Base-by-base conservation (phyloP, 1,139 yeast genomes). In the Kurtzmaniella quercitrusa region DNA sequence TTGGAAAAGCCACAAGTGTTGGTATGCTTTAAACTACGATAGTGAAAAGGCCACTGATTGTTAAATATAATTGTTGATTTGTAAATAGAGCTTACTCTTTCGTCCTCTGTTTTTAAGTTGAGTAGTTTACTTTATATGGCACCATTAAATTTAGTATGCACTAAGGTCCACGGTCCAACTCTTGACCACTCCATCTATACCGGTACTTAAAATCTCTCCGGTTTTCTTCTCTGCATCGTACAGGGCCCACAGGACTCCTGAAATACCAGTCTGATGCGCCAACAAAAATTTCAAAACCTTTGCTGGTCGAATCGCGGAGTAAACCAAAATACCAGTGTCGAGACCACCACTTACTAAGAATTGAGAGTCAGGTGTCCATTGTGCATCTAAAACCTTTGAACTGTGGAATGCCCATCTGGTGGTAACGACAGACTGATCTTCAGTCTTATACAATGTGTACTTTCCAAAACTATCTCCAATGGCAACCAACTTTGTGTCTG, bases 331-430 rank as follows among this genome's bases (percentile, higher is more conserved):
- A 45, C 85, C 84, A 11, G 95, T 83, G 57, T 93, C 99, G 44
- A 88, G 69, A 0, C 96, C 88, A 1, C 85, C 95, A 47, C 93
- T 80, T 17, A 83, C 84, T 40, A 87, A 75, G 51, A 74, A 81
- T 51, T 83, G 79, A 43, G 88, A 85, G 51, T 85, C 89, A 2
- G 68, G 62, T 38, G 84, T 76, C 98, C 98, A 93, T 28, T 80
- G 65, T 39, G 94, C 85, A 33, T 84, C 79, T 44, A 79, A 81
- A 46, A 93, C 84, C 45, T 78, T 81, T 44, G 95, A 83, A 2
- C 91, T 85, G 60, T 94, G 97, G 80, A 87, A 91, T 0, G 95
- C 84, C 99, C 99, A 93, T 58, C 98, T 79, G 0, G 94, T 80
- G 1, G 98, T 89, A 38, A 85, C 78, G 6, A 87, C 70, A 6